These are phyloP conservation scores for Metarhizium anisopliae DNA, from an alignment of 2,329 filamentous ascomycete genomes.

Conservation along the genomic window DNA sequence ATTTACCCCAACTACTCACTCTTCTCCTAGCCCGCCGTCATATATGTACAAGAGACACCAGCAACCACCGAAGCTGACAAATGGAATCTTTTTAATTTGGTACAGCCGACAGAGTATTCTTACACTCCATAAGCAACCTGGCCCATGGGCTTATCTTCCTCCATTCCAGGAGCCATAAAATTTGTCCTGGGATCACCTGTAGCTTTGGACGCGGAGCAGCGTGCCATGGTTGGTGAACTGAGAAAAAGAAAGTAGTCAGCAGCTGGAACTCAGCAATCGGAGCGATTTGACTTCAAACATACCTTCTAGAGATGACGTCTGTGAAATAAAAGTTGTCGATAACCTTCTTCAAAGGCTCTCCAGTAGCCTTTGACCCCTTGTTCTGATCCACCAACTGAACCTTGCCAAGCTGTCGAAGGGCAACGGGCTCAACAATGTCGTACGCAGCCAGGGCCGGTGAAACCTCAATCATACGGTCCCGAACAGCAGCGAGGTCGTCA, in stretches of 20 bases:
- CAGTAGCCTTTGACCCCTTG: conserved; percentile 70
- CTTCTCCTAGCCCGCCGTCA: conserved; percentile 14
- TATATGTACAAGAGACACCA: conserved; percentile 30
- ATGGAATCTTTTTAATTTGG: conserved; percentile 26
- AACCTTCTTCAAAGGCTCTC: conserved; percentile 69
- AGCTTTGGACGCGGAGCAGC: conserved; percentile 89
- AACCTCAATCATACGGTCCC: conserved; percentile 92
- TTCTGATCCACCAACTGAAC: conserved; percentile 95
- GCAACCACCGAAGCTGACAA: conserved; percentile 19
- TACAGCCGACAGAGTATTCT: conserved; percentile 19
- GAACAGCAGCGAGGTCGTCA: conserved; percentile 80
- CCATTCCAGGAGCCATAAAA: conserved; percentile 65
- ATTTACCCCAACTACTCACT: conserved; percentile 11
- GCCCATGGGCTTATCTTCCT: conserved; percentile 52
- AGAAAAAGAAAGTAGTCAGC: neutral
- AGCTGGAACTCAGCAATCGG: conserved; percentile 6
- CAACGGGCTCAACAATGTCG: conserved; percentile 78
- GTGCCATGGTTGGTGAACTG: conserved; percentile 96
- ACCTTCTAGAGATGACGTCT: conserved; percentile 94
- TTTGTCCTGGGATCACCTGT: conserved; percentile 70
- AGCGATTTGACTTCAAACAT: conserved; percentile 26
- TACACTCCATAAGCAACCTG: conserved; percentile 51
- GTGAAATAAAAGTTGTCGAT: conserved; percentile 99
- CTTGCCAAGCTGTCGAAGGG: conserved; percentile 70
- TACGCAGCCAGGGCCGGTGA: conserved; percentile 83